Evolutionary conservation across 2,329 filamentous ascomycete species (phyloP), one percentile per base, ranked within the genome.

Genomic region (Xylariales sp.): DNA sequence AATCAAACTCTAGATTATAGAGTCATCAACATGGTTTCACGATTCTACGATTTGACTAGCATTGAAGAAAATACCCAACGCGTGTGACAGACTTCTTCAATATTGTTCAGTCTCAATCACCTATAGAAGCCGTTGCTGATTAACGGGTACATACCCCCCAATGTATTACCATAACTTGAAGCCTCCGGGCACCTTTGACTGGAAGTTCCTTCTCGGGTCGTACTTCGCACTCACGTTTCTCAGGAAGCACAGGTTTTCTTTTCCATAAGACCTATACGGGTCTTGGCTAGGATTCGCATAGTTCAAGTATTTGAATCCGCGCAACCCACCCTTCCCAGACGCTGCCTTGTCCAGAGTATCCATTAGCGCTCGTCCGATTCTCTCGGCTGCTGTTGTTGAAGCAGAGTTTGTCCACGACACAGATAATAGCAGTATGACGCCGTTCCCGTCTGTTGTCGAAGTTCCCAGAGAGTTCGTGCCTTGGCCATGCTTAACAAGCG

Each of bases 151-250:
- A n/a, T n/a, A n/a, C n/a, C n/a, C n/a, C n/a, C n/a, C n/a, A n/a
- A n/a, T n/a, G n/a, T n/a, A n/a, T n/a, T n/a, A n/a, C n/a, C n/a
- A n/a, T n/a, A 40, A 21, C 46, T 54, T 55, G 28, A 39, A 55
- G 5, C 49, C 51, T 5, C 51, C 51, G 1, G 50, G 50, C 4
- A 53, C 46, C 4, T 40, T 46, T 4, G 42, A 46, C 21, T 56
- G 53, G 34, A 60, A 60, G 3, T 59, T 24, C 11, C 52, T 54
- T 1, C 44, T 33, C 1, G 53, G 56, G 25, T 60, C 57, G 29
- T 50, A 57, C 24, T 49, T 50, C 29, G 43, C 39, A 40, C 53
- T 56, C 4, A 47, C 49, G 2, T 40, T 20, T 29, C 46, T 46
- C 9, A 58, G 44, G 2, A 24, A 18, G 3, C 27, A 29, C 14